A percentile compares a stretch with the other conserved stretches of the same genome.
These are phyloP conservation scores for Graphiopsis chlorocephala DNA, from an alignment of 2,329 filamentous ascomycete species.

Conservation along the genomic window DNA sequence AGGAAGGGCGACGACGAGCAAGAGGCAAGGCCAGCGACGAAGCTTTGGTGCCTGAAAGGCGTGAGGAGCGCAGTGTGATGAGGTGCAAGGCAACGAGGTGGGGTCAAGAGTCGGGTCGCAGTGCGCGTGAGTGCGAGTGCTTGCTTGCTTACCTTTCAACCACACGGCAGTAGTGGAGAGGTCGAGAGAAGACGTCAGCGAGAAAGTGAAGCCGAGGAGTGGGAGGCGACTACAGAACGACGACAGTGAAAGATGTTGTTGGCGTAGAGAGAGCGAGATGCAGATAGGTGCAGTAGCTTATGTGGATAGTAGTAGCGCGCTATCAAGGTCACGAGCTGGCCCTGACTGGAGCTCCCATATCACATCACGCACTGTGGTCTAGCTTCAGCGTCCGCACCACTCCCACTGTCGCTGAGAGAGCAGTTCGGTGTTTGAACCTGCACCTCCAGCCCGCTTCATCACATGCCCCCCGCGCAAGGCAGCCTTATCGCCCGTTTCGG, in stretches of 20 bases:
- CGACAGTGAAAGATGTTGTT: background rate
- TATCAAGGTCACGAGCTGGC: background rate
- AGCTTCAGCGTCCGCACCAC: no score
- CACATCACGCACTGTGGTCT: no score
- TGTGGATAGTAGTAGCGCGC: background rate
- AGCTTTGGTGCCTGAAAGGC: background rate
- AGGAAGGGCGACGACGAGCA: background rate
- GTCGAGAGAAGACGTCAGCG: background rate
- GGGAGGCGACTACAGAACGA: background rate
- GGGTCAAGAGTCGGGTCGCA: background rate
- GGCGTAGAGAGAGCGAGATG: background rate
- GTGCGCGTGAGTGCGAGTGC: background rate
- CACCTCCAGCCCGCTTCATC: no score
- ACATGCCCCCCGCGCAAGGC: background rate
- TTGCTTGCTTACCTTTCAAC: background rate
- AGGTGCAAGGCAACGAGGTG: background rate
- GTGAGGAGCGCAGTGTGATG: background rate
- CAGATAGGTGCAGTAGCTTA: background rate
- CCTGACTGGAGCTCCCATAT: background rate
- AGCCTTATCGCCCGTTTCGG: background rate
- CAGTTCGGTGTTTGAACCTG: no score
- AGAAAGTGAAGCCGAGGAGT: background rate
- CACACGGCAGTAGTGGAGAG: background rate
- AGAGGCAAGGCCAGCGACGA: background rate
- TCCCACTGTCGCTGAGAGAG: no score